Percentiles rank a stretch among this genome's conserved stretches.
phyloP scores from a whole-genome alignment of 2,329 filamentous ascomycete species.

The Trematosphaeria pertusa region DNA sequence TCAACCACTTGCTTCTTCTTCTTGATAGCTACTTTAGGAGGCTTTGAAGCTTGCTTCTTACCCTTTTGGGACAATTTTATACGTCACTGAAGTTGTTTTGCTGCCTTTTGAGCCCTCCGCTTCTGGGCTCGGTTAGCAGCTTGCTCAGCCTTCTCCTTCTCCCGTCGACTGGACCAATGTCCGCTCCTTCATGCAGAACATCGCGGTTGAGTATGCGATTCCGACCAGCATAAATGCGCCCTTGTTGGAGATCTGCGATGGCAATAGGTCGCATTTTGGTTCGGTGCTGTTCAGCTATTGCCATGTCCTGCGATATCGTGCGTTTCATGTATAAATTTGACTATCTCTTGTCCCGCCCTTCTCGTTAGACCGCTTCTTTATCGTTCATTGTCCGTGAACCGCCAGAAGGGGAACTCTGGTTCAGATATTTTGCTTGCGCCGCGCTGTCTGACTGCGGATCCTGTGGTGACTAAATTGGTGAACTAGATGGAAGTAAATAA shows the following conservation, averaged over 20 bases:
- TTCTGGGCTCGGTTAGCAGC: neutral
- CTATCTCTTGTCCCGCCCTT: neutral
- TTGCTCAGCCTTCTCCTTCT: slow-evolving; percentile 38
- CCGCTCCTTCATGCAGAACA: too few species aligned
- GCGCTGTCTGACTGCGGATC: slow-evolving; percentile 13
- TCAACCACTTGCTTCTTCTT: neutral
- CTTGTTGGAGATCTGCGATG: too few species aligned
- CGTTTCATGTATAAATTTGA: too few species aligned
- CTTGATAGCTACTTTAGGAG: neutral
- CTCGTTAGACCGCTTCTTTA: slow-evolving; percentile 5
- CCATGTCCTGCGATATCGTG: too few species aligned
- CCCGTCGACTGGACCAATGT: too few species aligned
- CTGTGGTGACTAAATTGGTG: slow-evolving; percentile 12
- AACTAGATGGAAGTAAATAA: slow-evolving; percentile 12
- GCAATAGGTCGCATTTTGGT: too few species aligned
- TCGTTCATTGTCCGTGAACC: slow-evolving; percentile 9
- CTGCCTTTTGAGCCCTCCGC: neutral
- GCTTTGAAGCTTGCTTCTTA: slow-evolving; percentile 1
- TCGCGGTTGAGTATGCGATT: too few species aligned
- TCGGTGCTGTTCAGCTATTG: too few species aligned
- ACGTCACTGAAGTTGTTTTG: too few species aligned
- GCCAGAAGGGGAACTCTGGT: slow-evolving; percentile 15
- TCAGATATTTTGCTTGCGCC: slow-evolving; percentile 15
- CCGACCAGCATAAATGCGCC: too few species aligned
- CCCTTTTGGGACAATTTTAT: slow-evolving; percentile 1